Evolutionary conservation across 345 rosid species (phyloP).

Genomic region (Linum trigynum): DNA sequence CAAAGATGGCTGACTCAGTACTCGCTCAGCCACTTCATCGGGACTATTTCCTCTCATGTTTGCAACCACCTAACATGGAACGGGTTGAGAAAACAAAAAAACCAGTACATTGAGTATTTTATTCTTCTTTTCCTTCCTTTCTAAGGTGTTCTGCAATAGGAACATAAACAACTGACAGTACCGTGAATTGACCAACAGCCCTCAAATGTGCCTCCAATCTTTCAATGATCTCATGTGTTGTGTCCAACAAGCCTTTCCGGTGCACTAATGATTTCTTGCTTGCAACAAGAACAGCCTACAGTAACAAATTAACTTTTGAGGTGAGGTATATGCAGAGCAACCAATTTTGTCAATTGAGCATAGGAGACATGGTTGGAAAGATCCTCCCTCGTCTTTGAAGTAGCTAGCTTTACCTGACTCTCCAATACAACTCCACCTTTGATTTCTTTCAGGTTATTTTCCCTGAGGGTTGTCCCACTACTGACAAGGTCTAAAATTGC

Average conservation of each 20-base stretch:
- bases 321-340: background rate
- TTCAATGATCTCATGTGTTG: conserved; percentile 80
- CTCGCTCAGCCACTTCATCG: conserved; percentile 71
- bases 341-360: background rate
- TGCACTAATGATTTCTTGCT: conserved; percentile 69
- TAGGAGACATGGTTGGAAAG: background rate
- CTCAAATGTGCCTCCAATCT: conserved; percentile 92
- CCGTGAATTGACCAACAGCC: conserved; percentile 69
- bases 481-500: conserved; percentile 98
- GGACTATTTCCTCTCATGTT: conserved; percentile 87
- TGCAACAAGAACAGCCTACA: conserved; percentile 82
- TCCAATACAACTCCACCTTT: conserved; percentile 81
- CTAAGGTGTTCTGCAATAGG: background rate
- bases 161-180: background rate
- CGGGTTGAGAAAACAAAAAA: conserved; percentile 8
- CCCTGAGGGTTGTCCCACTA: conserved; percentile 87
- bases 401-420: conserved; percentile 62
- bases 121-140: background rate
- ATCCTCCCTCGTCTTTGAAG: background rate
- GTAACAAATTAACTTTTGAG: background rate
- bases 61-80: conserved; percentile 57
- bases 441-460: conserved; percentile 92
- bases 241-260: conserved; percentile 50
- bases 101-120: background rate
- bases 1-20: conserved; percentile 68